Conservation (phyloP, 768 basidiomycete species). For the Guyanaporus albipodus region DNA sequence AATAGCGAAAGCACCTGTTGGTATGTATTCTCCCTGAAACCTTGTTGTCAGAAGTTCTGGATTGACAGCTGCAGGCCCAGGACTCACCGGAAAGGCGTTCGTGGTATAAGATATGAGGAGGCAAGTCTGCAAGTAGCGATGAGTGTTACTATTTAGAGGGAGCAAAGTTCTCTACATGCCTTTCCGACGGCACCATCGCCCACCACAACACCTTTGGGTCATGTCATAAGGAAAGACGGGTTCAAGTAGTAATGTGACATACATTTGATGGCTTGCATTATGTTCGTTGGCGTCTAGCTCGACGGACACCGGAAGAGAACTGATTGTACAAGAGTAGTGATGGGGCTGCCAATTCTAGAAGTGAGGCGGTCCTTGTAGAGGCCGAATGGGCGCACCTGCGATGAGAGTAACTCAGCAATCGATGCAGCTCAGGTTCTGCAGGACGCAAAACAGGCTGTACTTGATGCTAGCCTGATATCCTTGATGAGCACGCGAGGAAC, state of each 20-base stretch:
- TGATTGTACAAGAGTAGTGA: constrained; percentile 14
- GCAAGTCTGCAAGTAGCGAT: constrained; percentile 67
- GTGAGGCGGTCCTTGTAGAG: constrained; percentile 8
- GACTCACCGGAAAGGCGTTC: constrained; percentile 88
- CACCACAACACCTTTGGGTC: constrained; percentile 82
- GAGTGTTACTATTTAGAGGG: constrained; percentile 5
- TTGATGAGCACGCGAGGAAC: constrained; percentile 22
- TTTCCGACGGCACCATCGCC: constrained; percentile 99
- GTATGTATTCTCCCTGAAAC: constrained; percentile 89
- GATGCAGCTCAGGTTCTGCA: constrained; percentile 1
- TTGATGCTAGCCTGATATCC: constrained; percentile 29
- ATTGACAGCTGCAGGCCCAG: constrained; percentile 12
- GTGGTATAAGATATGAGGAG: constrained; percentile 99
- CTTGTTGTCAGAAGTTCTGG: constrained; percentile 14
- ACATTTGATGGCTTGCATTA: constrained; percentile 94
- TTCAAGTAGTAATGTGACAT: constrained; percentile 26
- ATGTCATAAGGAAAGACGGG: constrained; percentile 30
- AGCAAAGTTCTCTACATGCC: constrained; percentile 44
- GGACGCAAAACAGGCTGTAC: constrained; percentile 19
- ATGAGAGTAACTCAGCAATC: background rate
- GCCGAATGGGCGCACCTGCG: constrained; percentile 3
- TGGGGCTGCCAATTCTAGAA: constrained; percentile 12
- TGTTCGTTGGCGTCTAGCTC: constrained; percentile 17
- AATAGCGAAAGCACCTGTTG: constrained; percentile 60
- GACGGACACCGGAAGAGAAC: constrained; percentile 7